These are phyloP conservation scores for Clarkia xantiana DNA, from an alignment of 345 rosid genomes.

Conservation along the genomic window DNA sequence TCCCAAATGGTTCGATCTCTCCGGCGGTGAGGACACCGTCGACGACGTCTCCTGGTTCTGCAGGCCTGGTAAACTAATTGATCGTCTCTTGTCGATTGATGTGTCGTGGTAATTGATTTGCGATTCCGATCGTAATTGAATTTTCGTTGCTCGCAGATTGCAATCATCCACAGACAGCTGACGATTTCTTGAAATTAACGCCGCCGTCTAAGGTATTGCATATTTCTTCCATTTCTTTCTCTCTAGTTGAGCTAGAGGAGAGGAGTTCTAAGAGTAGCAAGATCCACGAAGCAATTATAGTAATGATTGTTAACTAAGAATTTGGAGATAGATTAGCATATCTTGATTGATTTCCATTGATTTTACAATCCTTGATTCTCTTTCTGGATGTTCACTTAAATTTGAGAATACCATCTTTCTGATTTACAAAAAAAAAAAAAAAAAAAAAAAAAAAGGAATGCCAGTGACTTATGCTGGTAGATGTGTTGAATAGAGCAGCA, in stretches of 20 bases:
- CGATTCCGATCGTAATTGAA: neutral
- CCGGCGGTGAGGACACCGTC: slow-evolving; percentile 30
- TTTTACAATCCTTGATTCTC: too few species aligned
- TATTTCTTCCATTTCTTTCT: neutral
- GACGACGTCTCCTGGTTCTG: slow-evolving; percentile 79
- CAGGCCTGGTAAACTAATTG: slow-evolving; percentile 37
- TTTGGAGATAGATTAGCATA: neutral
- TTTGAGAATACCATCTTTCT: too few species aligned
- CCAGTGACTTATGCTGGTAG: too few species aligned
- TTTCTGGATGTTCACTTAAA: too few species aligned
- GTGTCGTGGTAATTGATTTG: neutral
- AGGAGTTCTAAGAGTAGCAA: neutral
- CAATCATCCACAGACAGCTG: slow-evolving; percentile 68
- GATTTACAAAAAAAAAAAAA: too few species aligned
- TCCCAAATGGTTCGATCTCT: slow-evolving; percentile 84
- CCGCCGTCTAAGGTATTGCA: slow-evolving; percentile 21
- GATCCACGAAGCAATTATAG: neutral
- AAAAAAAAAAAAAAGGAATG: too few species aligned
- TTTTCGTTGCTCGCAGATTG: slow-evolving; percentile 32
- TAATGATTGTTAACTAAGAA: neutral
- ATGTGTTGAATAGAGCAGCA: too few species aligned
- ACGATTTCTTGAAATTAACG: slow-evolving; percentile 45
- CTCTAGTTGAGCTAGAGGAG: neutral
- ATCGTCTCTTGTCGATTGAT: neutral
- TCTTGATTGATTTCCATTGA: too few species aligned